Base-by-base conservation (phyloP, 2,329 filamentous ascomycete species). In the Fusarium tricinctum region DNA sequence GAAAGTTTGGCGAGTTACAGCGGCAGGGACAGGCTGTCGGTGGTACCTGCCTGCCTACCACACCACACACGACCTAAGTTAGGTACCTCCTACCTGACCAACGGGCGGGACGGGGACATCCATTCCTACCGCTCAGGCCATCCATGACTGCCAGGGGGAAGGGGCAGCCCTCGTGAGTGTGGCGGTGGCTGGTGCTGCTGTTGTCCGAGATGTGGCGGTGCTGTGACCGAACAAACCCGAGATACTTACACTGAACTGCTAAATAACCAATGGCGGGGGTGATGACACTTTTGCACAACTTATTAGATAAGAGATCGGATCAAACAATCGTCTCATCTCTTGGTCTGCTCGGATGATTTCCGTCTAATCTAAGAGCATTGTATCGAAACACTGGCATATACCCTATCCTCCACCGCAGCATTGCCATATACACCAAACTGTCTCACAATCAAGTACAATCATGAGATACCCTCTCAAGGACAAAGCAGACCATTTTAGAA, bases 1-100 rank as follows among this genome's bases (percentile, higher is more conserved):
- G 63, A 69, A 70, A 67, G 58, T 67, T 70, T 70, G 67, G 64
- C 67, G 66, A 66, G 66, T 58, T 69, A 66, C 57, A 54, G 43
- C 23, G 39, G 52, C 65, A 68, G 65, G 65, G 52, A 54, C 58
- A 61, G 43, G n/a, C 49, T n/a, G 19, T n/a, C 40, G 22, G 40
- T 28, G 66, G 66, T 64, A 70, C 67, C 66, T 68, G 54, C 53
- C 66, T 61, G 54, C 53, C 66, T 61, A 38, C 52, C 46, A 58
- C 45, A 58, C 52, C 28, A 30, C 28, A 58, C 35, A 40, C 23
- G 47, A 35, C 30, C 26, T 50, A 40, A 50, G 9, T 30, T 50
- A 40, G 50, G 9, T 30, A 30, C 26, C 8, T 12, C 28, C 28
- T 30, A 30, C 28, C 28, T 30, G 13, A 30, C 61, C 35, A 26